These are phyloP conservation scores for Petunia secreta DNA, from an alignment of 257 asterid species.

Conservation along the genomic window DNA sequence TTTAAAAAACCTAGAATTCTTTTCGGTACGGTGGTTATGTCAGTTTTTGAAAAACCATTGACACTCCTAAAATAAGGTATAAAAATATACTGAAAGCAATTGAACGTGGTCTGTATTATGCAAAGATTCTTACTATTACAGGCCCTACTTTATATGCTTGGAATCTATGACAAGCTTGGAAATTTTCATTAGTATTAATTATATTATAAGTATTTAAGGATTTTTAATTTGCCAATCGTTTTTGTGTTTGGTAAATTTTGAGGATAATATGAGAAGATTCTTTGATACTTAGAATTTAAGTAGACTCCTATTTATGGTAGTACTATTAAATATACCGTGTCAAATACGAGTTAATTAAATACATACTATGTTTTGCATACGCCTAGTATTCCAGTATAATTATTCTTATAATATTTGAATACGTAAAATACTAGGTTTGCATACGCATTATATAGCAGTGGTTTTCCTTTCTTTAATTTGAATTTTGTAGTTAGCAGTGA, in stretches of 20 bases:
- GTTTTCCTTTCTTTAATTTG: not conserved
- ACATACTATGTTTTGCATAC: not conserved
- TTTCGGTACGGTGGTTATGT: too few relatives aligned
- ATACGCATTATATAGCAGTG: not conserved
- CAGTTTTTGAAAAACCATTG: too few relatives aligned
- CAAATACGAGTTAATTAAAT: constrained; percentile 22
- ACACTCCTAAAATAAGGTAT: too few relatives aligned
- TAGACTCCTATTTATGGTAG: constrained; percentile 36
- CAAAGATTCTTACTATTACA: not conserved
- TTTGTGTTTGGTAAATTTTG: not conserved
- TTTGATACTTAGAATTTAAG: constrained; percentile 32
- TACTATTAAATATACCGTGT: constrained; percentile 6
- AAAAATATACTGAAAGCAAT: too few relatives aligned
- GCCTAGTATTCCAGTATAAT: not conserved
- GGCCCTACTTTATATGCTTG: not conserved
- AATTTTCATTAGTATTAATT: not conserved
- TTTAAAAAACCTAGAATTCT: too few relatives aligned
- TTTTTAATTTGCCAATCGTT: not conserved
- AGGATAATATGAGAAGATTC: constrained; percentile 24
- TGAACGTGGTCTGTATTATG: too few relatives aligned
- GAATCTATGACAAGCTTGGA: not conserved
- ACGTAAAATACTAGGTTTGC: not conserved
- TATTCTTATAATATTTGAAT: constrained; percentile 28
- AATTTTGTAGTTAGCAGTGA: not conserved
- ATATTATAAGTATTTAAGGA: not conserved